Conservation (phyloP, 192 early-diverging fungal species). For the Entomortierella parvispora region DNA sequence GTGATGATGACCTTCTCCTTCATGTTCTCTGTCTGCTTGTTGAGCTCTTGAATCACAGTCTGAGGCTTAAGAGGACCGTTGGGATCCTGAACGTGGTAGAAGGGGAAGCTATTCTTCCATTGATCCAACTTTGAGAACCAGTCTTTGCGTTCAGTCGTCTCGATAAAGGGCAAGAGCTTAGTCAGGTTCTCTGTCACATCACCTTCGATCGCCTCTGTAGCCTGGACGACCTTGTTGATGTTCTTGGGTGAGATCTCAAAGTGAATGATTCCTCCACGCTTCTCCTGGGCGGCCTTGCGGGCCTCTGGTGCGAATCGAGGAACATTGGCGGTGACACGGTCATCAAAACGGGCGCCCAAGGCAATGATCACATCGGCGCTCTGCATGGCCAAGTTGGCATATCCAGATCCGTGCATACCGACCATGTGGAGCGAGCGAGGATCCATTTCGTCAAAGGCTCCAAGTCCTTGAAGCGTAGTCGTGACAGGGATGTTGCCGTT, state of each 20-base stretch:
- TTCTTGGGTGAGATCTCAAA: conserved; percentile 99
- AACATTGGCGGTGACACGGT: conserved; percentile 92
- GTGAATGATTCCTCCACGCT: conserved; percentile 95
- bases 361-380: conserved; percentile 94
- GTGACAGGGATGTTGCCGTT: conserved; percentile 96
- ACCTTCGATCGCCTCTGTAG: conserved; percentile 92
- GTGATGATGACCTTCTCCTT: conserved; percentile 96
- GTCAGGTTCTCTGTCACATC: conserved; percentile 92
- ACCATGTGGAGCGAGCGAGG: conserved; percentile 95
- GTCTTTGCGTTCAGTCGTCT: conserved; percentile 73
- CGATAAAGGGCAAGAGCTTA: conserved; percentile 81
- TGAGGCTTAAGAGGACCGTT: conserved; percentile 88
- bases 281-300: conserved; percentile 83
- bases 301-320: conserved; percentile 91
- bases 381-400: conserved; percentile 99
- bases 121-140: conserved; percentile 86
- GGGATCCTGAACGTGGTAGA: conserved; percentile 77
- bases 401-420: conserved; percentile 98
- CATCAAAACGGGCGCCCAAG: conserved; percentile 97
- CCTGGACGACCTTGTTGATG: conserved; percentile 98
- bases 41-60: conserved; percentile 92
- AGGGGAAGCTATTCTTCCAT: conserved; percentile 97
- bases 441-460: conserved; percentile 93
- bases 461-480: conserved; percentile 92
- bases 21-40: conserved; percentile 79